Conservation (phyloP, 305 asterid genomes). For the Solanum hybrid region DNA sequence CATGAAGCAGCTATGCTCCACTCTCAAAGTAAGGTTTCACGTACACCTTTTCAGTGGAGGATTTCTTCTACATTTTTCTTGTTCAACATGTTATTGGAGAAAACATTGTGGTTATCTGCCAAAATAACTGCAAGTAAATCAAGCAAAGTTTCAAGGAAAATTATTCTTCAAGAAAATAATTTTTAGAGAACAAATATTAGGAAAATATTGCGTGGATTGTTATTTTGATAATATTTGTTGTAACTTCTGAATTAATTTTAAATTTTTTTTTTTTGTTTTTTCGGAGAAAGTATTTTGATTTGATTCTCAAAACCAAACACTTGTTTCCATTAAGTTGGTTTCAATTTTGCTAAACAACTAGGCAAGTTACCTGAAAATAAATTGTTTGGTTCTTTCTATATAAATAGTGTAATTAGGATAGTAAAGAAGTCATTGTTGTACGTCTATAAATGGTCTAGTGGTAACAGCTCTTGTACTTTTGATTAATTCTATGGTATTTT, state of each 20-base stretch:
- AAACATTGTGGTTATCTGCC: not conserved
- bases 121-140: not conserved
- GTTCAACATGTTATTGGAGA: not conserved
- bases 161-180: not conserved
- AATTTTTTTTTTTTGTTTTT: not conserved
- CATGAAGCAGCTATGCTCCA: constrained; percentile 87
- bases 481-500: not conserved
- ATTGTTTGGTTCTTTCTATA: not conserved
- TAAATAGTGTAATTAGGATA: not conserved
- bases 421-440: not conserved
- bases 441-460: not conserved
- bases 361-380: not conserved
- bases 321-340: not conserved
- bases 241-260: not conserved
- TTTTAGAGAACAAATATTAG: not conserved
- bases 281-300: not conserved
- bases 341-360: not conserved
- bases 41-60: not conserved
- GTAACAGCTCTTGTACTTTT: not conserved
- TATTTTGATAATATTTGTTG: not conserved
- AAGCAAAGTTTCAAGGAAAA: not conserved
- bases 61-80: not conserved
- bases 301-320: not conserved
- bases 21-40: constrained; percentile 61
- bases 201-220: not conserved